Evolutionary conservation across 495 filamentous ascomycete species (phyloP).

Genomic region (Astrothelium subdiscretum): DNA sequence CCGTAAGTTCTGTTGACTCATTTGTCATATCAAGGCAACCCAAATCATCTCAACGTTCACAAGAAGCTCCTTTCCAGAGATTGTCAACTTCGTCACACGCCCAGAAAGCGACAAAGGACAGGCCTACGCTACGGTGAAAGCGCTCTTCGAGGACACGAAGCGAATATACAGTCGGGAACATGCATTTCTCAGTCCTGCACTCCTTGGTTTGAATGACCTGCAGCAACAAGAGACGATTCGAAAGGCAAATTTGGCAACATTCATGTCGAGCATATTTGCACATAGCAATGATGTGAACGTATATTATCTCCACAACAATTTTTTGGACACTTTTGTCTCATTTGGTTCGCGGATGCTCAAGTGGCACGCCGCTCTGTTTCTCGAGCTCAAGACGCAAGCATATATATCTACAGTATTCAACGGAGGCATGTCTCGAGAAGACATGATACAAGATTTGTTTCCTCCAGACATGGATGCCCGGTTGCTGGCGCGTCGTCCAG

Average conservation of each 20-base stretch:
- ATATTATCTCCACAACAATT: conserved; percentile 71
- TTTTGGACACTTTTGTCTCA: conserved; percentile 73
- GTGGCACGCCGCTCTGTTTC: conserved; percentile 57
- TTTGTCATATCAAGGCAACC: conserved; percentile 40
- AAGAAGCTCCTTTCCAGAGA: conserved; percentile 58
- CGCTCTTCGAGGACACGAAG: conserved; percentile 71
- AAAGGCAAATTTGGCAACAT: conserved; percentile 79
- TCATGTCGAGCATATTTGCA: conserved; percentile 71
- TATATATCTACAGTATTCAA: conserved; percentile 59
- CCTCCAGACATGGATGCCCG: conserved; percentile 54
- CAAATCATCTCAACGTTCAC: conserved; percentile 62
- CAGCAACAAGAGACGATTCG: conserved; percentile 51
- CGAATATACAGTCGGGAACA: conserved; percentile 59
- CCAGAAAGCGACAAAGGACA: conserved; percentile 64
- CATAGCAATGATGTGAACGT: conserved; percentile 66
- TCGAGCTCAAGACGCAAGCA: conserved; percentile 79
- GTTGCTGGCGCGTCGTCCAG: conserved; percentile 53
- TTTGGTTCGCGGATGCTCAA: conserved; percentile 61
- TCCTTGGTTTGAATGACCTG: conserved; percentile 49
- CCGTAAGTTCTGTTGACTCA: neutral
- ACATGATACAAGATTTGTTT: conserved; percentile 63
- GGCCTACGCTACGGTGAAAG: conserved; percentile 69
- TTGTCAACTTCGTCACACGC: conserved; percentile 60
- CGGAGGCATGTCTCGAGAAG: conserved; percentile 47
- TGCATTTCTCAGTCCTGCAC: conserved; percentile 59